These are phyloP conservation scores for Candida oleophila DNA, from an alignment of 805 yeast species.

Conservation along the genomic window DNA sequence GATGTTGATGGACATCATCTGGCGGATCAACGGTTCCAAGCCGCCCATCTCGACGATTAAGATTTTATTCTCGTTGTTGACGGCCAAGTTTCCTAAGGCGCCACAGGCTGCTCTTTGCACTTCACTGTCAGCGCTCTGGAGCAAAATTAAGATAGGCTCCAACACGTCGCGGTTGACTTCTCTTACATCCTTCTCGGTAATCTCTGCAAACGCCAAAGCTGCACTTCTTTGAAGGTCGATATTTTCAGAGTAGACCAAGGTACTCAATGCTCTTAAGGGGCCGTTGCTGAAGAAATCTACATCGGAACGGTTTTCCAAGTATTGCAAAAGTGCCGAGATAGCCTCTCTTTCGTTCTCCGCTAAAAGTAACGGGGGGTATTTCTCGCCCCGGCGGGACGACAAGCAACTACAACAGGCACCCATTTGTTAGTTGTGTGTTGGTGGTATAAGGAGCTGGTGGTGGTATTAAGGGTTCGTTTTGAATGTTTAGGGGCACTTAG, in stretches of 20 bases:
- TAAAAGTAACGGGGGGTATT: constrained; percentile 69
- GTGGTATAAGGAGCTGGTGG: not conserved
- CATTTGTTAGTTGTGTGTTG: constrained; percentile 18
- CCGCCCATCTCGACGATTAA: constrained; percentile 98
- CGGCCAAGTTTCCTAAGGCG: constrained; percentile 97
- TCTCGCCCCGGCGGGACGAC: constrained; percentile 45
- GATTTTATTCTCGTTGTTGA: constrained; percentile 89
- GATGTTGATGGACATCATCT: constrained; percentile 95
- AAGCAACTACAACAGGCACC: constrained; percentile 45
- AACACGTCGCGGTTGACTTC: constrained; percentile 88
- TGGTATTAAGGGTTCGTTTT: too few relatives aligned
- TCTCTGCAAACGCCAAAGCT: constrained; percentile 97
- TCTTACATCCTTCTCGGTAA: constrained; percentile 92
- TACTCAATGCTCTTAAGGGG: constrained; percentile 83
- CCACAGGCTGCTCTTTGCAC: constrained; percentile 99
- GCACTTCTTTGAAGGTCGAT: constrained; percentile 95
- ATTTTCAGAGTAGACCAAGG: constrained; percentile 92
- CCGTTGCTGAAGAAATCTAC: constrained; percentile 89
- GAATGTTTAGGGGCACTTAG: too few relatives aligned
- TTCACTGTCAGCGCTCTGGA: constrained; percentile 87
- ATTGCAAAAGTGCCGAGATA: constrained; percentile 83
- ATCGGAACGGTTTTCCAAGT: constrained; percentile 80
- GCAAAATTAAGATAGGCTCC: constrained; percentile 85
- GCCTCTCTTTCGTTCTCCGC: constrained; percentile 98
- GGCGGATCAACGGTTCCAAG: constrained; percentile 90